phyloP scores from a whole-genome alignment of 1,139 yeast genomes.

The Protomyces arabidopsidicola region DNA sequence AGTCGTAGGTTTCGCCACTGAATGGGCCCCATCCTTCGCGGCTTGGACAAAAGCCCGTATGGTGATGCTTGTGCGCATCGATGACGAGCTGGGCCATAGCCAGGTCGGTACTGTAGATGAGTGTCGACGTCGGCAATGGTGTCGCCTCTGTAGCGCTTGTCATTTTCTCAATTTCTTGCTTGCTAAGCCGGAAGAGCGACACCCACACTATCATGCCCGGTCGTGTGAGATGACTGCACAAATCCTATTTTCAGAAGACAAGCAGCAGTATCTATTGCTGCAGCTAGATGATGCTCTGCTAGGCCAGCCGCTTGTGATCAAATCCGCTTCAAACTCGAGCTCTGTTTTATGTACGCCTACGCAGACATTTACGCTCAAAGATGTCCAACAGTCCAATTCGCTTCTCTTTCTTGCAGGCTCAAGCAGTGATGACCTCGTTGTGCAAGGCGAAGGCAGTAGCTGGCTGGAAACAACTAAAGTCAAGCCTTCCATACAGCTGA shows the following conservation, averaged over 20 bases:
- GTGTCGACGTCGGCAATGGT: neutral
- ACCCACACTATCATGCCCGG: too few relatives aligned
- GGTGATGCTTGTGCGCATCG: slow-evolving; percentile 8
- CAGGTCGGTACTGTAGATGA: neutral
- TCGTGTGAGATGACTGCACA: neutral
- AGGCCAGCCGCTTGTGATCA: slow-evolving; percentile 3
- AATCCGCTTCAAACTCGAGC: slow-evolving; percentile 5
- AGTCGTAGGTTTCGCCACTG: slow-evolving; percentile 53
- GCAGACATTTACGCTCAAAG: slow-evolving; percentile 8
- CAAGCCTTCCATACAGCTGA: neutral
- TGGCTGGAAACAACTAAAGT: slow-evolving; percentile 6
- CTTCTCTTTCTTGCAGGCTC: slow-evolving; percentile 1
- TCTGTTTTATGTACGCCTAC: slow-evolving; percentile 7
- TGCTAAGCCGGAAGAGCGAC: neutral
- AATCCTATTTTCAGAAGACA: neutral
- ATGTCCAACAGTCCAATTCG: slow-evolving; percentile 23
- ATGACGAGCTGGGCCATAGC: slow-evolving; percentile 15
- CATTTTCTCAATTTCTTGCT: neutral
- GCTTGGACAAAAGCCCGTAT: slow-evolving; percentile 42
- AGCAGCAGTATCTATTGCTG: slow-evolving; percentile 11
- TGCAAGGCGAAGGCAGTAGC: slow-evolving; percentile 21
- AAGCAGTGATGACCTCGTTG: neutral
- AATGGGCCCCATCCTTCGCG: slow-evolving; percentile 75
- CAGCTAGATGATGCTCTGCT: slow-evolving; percentile 12
- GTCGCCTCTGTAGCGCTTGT: neutral